phyloP scores from a whole-genome alignment of 2,329 filamentous ascomycete species.

The Arthrobotrys pseudoclavata region DNA sequence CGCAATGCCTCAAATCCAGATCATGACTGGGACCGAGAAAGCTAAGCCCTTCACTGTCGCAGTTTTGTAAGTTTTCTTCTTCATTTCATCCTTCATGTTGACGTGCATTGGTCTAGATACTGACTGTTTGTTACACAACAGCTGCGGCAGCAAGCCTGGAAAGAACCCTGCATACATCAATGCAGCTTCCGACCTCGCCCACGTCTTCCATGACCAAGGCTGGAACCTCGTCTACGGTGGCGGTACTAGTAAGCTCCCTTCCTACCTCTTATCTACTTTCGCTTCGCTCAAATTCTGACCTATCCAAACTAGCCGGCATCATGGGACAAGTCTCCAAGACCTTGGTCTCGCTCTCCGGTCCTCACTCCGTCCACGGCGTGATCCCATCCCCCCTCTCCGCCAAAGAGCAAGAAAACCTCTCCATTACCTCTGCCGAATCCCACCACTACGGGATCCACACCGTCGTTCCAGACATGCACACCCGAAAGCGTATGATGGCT shows the following conservation, averaged over 20 bases:
- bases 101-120: slow-evolving; percentile 39
- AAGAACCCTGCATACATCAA: slow-evolving; percentile 80
- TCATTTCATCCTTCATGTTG: neutral
- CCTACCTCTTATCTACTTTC: neutral
- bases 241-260: slow-evolving; percentile 72
- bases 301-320: slow-evolving; percentile 74
- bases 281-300: slow-evolving; percentile 1
- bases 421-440: slow-evolving; percentile 73
- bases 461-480: slow-evolving; percentile 95
- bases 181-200: slow-evolving; percentile 81
- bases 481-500: slow-evolving; percentile 94
- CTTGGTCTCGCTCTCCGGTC: slow-evolving; percentile 82
- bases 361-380: slow-evolving; percentile 84
- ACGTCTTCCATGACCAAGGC: slow-evolving; percentile 79
- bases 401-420: slow-evolving; percentile 77
- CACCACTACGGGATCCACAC: slow-evolving; percentile 82
- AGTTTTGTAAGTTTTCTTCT: slow-evolving; percentile 76
- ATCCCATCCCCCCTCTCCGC: slow-evolving; percentile 88
- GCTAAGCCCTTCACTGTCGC: slow-evolving; percentile 77
- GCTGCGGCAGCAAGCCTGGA: slow-evolving; percentile 85
- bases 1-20: slow-evolving; percentile 51
- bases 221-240: slow-evolving; percentile 93
- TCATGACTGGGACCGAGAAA: slow-evolving; percentile 59
- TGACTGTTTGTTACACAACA: slow-evolving; percentile 64
- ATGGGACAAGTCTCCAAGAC: slow-evolving; percentile 95